These are phyloP conservation scores for Pseudopithomyces chartarum DNA, from an alignment of 2,329 filamentous ascomycete genomes.

Conservation along the genomic window DNA sequence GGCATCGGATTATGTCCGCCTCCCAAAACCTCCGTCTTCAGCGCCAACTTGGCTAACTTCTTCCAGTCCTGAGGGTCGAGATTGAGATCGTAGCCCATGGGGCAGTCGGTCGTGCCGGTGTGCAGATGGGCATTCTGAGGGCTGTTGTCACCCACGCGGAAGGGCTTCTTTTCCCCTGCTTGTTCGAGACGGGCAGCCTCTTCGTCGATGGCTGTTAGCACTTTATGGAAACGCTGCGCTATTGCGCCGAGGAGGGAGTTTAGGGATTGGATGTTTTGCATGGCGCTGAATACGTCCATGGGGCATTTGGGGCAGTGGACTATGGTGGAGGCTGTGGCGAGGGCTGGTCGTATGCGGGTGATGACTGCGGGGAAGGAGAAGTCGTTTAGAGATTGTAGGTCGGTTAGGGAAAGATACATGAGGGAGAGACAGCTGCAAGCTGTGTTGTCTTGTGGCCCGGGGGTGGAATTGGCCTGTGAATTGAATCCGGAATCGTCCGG, in stretches of 20 bases:
- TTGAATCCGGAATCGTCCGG: background rate
- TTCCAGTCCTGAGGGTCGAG: constrained; percentile 52
- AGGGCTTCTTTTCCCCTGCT: constrained; percentile 45
- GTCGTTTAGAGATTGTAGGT: constrained; percentile 45
- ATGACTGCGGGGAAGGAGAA: constrained; percentile 52
- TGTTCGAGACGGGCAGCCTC: constrained; percentile 43
- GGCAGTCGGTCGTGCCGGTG: constrained; percentile 49
- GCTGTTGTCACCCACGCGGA: constrained; percentile 51
- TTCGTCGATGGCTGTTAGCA: constrained; percentile 47
- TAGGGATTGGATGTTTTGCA: constrained; percentile 53
- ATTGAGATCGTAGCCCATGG: constrained; percentile 51
- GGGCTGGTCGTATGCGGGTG: constrained; percentile 48
- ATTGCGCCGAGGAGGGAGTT: constrained; percentile 49
- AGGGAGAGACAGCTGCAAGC: constrained; percentile 52
- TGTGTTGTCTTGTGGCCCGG: constrained; percentile 13
- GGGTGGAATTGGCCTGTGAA: background rate
- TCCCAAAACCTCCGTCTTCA: constrained; percentile 51
- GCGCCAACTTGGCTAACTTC: constrained; percentile 50
- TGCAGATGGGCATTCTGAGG: constrained; percentile 48
- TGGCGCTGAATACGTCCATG: constrained; percentile 45
- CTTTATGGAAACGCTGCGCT: constrained; percentile 48
- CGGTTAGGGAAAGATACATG: constrained; percentile 52
- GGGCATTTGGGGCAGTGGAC: constrained; percentile 52
- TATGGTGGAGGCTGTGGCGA: constrained; percentile 45
- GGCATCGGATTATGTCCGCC: constrained; percentile 33